Evolutionary conservation across 1,139 yeast genomes (phyloP).

Genomic region (Zhuliangozyma parablackwelliae): DNA sequence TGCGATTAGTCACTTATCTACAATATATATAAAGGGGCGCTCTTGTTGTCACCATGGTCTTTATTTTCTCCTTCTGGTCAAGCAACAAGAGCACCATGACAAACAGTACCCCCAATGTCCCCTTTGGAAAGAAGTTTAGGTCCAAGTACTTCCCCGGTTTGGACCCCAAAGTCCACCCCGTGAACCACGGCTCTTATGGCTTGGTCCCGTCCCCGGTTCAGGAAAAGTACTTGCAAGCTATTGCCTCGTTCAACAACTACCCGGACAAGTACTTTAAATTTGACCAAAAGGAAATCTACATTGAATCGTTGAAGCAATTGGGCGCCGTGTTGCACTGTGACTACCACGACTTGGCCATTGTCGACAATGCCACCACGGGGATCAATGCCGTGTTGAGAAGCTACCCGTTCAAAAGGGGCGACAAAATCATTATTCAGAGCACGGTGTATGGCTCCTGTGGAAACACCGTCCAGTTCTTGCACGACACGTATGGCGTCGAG

Average conservation of each 20-base stretch:
- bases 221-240: constrained; percentile 19
- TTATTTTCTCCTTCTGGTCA: too few species aligned
- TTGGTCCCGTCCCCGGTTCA: constrained; percentile 39
- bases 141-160: constrained; percentile 40
- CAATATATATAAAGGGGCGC: too few species aligned
- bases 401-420: constrained; percentile 50
- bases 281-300: constrained; percentile 20
- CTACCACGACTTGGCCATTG: constrained; percentile 42
- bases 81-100: too few species aligned
- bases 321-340: constrained; percentile 43
- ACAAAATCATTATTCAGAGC: constrained; percentile 46
- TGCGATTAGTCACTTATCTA: too few species aligned
- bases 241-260: constrained; percentile 24
- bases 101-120: constrained; percentile 5
- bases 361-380: constrained; percentile 59
- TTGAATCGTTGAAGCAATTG: constrained; percentile 26
- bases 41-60: too few species aligned
- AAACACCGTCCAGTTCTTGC: constrained; percentile 48
- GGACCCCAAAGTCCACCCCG: constrained; percentile 31
- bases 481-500: constrained; percentile 38
- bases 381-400: constrained; percentile 57
- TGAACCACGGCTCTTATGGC: constrained; percentile 58
- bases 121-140: constrained; percentile 54
- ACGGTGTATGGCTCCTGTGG: constrained; percentile 59
- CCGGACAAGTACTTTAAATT: constrained; percentile 39